Evolutionary conservation across 140 eudicot species (phyloP).

Genomic region (Bidens hawaiensis): DNA sequence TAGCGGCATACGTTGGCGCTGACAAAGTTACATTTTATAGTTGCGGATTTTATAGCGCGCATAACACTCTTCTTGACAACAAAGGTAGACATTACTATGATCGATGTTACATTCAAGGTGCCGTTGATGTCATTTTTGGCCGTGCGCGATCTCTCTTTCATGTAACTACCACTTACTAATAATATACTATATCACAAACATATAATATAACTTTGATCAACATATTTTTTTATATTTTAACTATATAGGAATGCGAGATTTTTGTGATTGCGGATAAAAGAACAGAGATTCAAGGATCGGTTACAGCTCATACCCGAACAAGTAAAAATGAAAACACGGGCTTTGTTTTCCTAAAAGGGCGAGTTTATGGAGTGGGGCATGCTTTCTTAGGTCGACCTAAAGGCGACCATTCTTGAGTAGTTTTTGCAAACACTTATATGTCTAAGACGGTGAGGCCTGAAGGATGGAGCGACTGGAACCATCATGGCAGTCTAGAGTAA

Average conservation of each 20-base stretch:
- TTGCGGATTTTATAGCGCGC: conserved; percentile 70
- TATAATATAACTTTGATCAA: too few relatives aligned
- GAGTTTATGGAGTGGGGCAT: conserved; percentile 49
- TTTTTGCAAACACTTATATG: conserved; percentile 72
- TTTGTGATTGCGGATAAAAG: conserved; percentile 56
- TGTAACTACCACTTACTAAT: conserved; percentile 28
- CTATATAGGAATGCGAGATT: conserved; percentile 66
- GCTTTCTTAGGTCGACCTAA: conserved; percentile 72
- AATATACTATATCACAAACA: too few relatives aligned
- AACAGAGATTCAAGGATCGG: conserved; percentile 56
- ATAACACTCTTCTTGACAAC: conserved; percentile 70
- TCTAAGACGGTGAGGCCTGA: conserved; percentile 55
- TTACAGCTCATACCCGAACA: conserved; percentile 55
- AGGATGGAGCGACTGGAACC: conserved; percentile 81
- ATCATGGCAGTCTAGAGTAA: conserved; percentile 58
- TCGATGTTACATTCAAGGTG: conserved; percentile 76
- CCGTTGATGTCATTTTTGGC: conserved; percentile 78
- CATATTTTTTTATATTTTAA: background rate
- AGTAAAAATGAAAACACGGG: conserved; percentile 52
- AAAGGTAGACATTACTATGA: conserved; percentile 82
- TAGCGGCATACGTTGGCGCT: conserved; percentile 68
- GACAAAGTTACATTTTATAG: conserved; percentile 82
- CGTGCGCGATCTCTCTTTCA: conserved; percentile 60
- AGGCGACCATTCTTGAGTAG: conserved; percentile 67
- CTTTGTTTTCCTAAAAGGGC: conserved; percentile 55